Evolutionary conservation across 177 flowering plant genomes (phyloP).

Genomic region (Vitis hybrid): DNA sequence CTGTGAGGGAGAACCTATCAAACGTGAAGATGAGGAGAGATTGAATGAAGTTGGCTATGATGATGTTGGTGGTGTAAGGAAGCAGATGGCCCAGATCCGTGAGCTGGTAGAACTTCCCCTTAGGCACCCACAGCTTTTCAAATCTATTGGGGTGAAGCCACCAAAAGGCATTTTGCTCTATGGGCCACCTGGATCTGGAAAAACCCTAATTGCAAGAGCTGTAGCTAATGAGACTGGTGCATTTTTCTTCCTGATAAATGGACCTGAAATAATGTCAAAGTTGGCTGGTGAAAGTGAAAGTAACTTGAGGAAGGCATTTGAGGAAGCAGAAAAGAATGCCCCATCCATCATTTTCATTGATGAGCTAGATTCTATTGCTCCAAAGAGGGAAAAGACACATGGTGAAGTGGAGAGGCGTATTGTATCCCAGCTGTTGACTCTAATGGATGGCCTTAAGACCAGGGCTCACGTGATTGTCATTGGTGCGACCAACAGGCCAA

Average conservation of each 20-base stretch:
- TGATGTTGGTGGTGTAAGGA: conserved; percentile 74
- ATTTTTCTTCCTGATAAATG: conserved; percentile 55
- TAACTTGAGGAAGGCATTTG: conserved; percentile 58
- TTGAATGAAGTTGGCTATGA: conserved; percentile 68
- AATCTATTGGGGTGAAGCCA: conserved; percentile 58
- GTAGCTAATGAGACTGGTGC: conserved; percentile 67
- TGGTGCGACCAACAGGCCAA: conserved; percentile 55
- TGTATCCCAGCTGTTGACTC: conserved; percentile 49
- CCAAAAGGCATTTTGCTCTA: conserved; percentile 58
- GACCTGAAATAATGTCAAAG: conserved; percentile 63
- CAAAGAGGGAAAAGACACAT: conserved; percentile 57
- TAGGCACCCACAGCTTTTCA: conserved; percentile 69
- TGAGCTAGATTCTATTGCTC: conserved; percentile 58
- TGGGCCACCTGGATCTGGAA: conserved; percentile 61
- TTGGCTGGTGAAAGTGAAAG: conserved; percentile 60
- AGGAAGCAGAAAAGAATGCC: conserved; percentile 61
- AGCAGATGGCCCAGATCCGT: conserved; percentile 78
- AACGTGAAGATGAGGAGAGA: conserved; percentile 66
- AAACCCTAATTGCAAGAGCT: conserved; percentile 54
- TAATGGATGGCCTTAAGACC: conserved; percentile 58
- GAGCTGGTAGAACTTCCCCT: conserved; percentile 74
- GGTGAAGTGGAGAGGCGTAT: conserved; percentile 64
- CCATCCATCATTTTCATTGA: conserved; percentile 54
- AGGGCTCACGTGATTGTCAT: conserved; percentile 56
- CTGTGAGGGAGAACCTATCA: conserved; percentile 68